Percentiles rank a stretch among this genome's conserved stretches.
phyloP scores from a whole-genome alignment of 108 stramenopile species.

The Nitzschia putrida region DNA sequence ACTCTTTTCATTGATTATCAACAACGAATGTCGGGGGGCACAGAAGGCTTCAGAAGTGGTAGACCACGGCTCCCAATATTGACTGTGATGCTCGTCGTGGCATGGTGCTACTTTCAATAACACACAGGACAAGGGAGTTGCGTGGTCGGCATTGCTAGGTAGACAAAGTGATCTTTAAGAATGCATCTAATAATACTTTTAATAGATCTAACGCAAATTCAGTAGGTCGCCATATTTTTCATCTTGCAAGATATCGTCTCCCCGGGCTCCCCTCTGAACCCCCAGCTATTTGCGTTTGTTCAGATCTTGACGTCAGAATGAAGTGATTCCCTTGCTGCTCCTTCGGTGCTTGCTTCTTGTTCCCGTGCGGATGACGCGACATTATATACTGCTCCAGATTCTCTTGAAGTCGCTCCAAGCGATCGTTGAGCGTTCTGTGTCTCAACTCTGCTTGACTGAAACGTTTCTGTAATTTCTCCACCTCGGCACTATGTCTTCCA shows the following conservation, averaged over 20 bases:
- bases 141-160: no score
- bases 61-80: no score
- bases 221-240: no score
- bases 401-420: conserved; percentile 32
- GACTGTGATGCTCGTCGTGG: no score
- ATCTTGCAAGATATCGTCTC: background rate
- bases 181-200: no score
- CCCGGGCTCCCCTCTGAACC: background rate
- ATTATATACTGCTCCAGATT: conserved; percentile 34
- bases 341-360: background rate
- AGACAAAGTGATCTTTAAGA: no score
- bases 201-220: no score
- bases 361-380: conserved; percentile 9
- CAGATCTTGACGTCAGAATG: conserved; percentile 13
- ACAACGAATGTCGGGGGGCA: no score
- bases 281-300: conserved; percentile 10
- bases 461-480: conserved; percentile 19
- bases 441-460: conserved; percentile 27
- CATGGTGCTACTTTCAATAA: no score
- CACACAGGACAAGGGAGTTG: no score
- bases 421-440: conserved; percentile 8
- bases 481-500: conserved; percentile 13
- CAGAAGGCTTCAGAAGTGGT: no score
- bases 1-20: no score
- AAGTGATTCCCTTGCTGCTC: conserved; percentile 1